Percentiles rank a stretch among this genome's conserved stretches.
These are phyloP conservation scores for Eragrostis curvula DNA, from an alignment of 176 grass and related monocot genomes.

Conservation along the genomic window DNA sequence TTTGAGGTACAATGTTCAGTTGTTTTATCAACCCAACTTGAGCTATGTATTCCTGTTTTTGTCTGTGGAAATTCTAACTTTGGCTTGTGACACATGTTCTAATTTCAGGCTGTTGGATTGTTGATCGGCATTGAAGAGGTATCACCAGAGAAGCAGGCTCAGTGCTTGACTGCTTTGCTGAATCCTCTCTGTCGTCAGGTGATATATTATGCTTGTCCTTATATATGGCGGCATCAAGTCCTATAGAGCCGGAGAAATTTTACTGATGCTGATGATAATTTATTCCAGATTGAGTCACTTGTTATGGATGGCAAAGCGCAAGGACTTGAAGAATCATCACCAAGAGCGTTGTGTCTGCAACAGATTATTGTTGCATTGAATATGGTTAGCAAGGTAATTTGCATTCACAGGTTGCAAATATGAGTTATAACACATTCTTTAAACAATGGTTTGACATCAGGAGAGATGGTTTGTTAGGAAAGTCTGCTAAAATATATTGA, in stretches of 20 bases:
- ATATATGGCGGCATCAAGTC: slow-evolving; percentile 23
- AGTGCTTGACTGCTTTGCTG: slow-evolving; percentile 80
- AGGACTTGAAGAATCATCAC: slow-evolving; percentile 70
- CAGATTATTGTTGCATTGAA: slow-evolving; percentile 92
- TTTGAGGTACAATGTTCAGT: slow-evolving; percentile 73
- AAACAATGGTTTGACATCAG: slow-evolving; percentile 21
- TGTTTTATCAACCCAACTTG: slow-evolving; percentile 11
- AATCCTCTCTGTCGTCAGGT: slow-evolving; percentile 93
- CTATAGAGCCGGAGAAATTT: slow-evolving; percentile 9
- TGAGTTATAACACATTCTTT: slow-evolving; percentile 14
- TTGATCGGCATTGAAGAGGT: slow-evolving; percentile 95
- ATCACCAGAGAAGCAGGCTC: slow-evolving; percentile 75
- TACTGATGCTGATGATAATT: slow-evolving; percentile 36
- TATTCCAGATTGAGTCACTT: slow-evolving; percentile 71
- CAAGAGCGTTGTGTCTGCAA: slow-evolving; percentile 58
- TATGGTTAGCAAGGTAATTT: slow-evolving; percentile 91
- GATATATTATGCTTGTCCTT: slow-evolving; percentile 8
- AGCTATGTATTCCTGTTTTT: slow-evolving; percentile 21
- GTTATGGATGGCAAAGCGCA: slow-evolving; percentile 72
- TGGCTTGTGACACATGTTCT: slow-evolving; percentile 27
- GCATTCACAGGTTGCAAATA: not conserved
- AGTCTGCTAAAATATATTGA: not conserved
- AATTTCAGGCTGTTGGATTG: slow-evolving; percentile 85
- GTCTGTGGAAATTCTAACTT: slow-evolving; percentile 31
- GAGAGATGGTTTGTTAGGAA: not conserved